Base-by-base conservation (phyloP, 306 rosid species). In the Argentina anserina region DNA sequence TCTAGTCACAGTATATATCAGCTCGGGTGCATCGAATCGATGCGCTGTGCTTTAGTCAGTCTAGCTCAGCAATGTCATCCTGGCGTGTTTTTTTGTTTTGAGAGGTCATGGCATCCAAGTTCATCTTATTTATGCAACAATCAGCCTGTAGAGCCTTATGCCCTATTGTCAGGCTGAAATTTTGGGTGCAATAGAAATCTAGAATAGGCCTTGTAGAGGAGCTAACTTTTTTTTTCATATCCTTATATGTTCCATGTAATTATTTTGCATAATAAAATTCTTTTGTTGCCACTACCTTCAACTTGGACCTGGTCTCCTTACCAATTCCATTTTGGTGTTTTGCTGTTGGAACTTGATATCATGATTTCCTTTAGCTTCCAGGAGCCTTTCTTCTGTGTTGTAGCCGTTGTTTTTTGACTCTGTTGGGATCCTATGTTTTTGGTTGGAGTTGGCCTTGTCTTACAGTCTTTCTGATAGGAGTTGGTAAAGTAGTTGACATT, bases 11-110 rank as follows among this genome's bases (percentile, higher is more conserved):
- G 75, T 76, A 68, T 63, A n/a, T 67, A 70, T 62, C 41, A 69
- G 26, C 46, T 17, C 28, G 31, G 13, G 68, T 81, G 86, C 88
- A 87, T 90, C 75, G 20, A 6, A 64, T 81, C 25, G 87, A 87
- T 86, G 96, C 89, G 7, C 47, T 7, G 3, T 4, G 14, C 9
- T 4, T 10, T 56, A 39, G 79, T 37, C n/a, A 49, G 26, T 29
- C 20, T 56, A 45, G 25, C 52, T 55, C 20, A 21, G 71, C 67
- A 49, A 47, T 72, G 53, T 42, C 61, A n/a, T 43, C 73, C 25
- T 46, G 2, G 70, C 41, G 37, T 4, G 37, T 39, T 73, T 76
- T 52, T 37, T 60, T 25, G 3, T 23, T 25, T 59, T 61, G 41
- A 61, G 40, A 49, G 71, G 60, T 76, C 69, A 67, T 78, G 80